Percentiles rank a stretch among this genome's conserved stretches.
Conservation (phyloP, 2,329 filamentous ascomycete genomes). For the Coniochaeta sp. region DNA sequence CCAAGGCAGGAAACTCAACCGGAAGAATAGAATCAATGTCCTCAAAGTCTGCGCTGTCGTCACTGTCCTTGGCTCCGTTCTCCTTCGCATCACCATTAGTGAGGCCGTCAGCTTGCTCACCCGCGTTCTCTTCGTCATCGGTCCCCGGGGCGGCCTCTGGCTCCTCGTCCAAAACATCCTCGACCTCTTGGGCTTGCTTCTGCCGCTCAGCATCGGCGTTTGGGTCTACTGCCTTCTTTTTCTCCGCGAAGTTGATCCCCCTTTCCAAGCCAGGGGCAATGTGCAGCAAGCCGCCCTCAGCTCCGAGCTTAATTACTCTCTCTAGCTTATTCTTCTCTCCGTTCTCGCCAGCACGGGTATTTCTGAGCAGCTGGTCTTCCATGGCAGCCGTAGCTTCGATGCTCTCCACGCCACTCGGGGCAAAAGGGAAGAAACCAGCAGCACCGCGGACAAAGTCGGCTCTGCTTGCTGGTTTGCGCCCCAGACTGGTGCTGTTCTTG, state of each 20-base stretch:
- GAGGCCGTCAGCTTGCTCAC: constrained; percentile 14
- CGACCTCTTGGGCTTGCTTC: constrained; percentile 62
- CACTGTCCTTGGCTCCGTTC: constrained; percentile 19
- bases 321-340: constrained; percentile 54
- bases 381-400: constrained; percentile 79
- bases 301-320: constrained; percentile 74
- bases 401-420: constrained; percentile 79
- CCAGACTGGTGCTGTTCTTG: constrained; percentile 88
- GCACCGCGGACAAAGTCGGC: constrained; percentile 90
- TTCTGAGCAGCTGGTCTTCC: constrained; percentile 64
- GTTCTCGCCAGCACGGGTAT: constrained; percentile 32
- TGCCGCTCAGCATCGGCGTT: constrained; percentile 35
- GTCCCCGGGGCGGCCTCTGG: constrained; percentile 27
- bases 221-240: constrained; percentile 48
- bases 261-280: constrained; percentile 74
- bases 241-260: constrained; percentile 64
- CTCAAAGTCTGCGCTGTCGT: constrained; percentile 37
- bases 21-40: constrained; percentile 83
- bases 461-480: constrained; percentile 76
- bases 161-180: constrained; percentile 49
- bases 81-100: constrained; percentile 12
- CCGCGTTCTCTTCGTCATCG: constrained; percentile 21
- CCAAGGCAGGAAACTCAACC: constrained; percentile 85
- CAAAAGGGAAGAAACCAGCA: constrained; percentile 90
- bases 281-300: constrained; percentile 70